Percentiles rank a stretch among this genome's conserved stretches.
phyloP scores from a whole-genome alignment of 2,329 filamentous ascomycete species.

The Ceratocystis diversiconidia region DNA sequence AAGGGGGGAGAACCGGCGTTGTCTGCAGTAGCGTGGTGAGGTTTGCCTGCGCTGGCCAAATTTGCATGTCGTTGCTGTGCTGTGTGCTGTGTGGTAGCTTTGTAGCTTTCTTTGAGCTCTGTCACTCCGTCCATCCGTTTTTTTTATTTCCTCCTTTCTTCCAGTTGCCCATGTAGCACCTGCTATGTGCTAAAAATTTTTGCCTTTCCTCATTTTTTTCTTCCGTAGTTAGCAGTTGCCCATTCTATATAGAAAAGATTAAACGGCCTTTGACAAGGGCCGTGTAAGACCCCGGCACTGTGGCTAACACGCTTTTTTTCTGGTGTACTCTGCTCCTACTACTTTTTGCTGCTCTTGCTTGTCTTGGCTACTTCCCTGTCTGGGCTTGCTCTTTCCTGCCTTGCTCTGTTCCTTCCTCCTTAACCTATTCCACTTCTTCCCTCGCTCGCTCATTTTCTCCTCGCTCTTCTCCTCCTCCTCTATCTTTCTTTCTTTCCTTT shows the following conservation, averaged over 20 bases:
- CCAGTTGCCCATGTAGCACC: background rate
- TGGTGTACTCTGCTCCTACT: background rate
- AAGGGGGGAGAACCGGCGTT: background rate
- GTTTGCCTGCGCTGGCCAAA: background rate
- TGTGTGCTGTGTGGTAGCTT: no score
- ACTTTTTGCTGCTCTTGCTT: constrained; percentile 1
- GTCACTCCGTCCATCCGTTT: background rate
- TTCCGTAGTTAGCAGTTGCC: background rate
- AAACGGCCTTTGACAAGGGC: background rate
- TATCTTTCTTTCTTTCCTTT: constrained; percentile 7
- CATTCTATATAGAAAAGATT: background rate
- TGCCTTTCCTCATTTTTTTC: background rate
- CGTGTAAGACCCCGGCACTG: constrained; percentile 7
- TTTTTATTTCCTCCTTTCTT: constrained; percentile 6
- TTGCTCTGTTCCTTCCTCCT: constrained; percentile 24
- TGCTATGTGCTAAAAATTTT: background rate
- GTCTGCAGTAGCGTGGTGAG: background rate
- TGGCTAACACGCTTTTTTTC: constrained; percentile 7
- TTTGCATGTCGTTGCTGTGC: background rate
- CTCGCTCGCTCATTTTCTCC: constrained; percentile 9
- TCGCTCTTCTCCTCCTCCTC: constrained; percentile 22
- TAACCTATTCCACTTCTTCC: constrained; percentile 8
- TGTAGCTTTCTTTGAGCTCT: no score
- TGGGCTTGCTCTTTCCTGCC: constrained; percentile 20
- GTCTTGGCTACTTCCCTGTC: constrained; percentile 7